phyloP scores from a whole-genome alignment of 148 eudicot species.

The Amaranthus hypochondriacus region DNA sequence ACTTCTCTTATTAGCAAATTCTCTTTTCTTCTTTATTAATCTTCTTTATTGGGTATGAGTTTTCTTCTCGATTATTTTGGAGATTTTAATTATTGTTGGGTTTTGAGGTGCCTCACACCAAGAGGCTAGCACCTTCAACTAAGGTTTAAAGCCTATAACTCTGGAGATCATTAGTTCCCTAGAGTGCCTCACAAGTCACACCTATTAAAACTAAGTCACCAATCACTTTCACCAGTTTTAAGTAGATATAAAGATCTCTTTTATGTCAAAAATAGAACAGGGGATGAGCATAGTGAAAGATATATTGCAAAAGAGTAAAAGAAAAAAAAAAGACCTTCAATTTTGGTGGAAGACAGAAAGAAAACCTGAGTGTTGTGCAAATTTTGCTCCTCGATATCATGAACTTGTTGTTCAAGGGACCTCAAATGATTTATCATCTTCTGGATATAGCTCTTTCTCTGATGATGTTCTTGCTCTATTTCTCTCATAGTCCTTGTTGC shows the following conservation, averaged over 20 bases:
- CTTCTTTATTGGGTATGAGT: too few species aligned
- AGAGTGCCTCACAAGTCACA: too few species aligned
- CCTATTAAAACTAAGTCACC: not conserved
- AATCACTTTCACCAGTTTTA: not conserved
- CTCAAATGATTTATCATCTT: constrained; percentile 41
- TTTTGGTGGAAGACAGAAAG: not conserved
- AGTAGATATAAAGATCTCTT: not conserved
- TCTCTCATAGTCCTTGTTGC: constrained; percentile 58
- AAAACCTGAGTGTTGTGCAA: constrained; percentile 68
- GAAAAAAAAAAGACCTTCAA: not conserved
- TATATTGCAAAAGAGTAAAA: not conserved
- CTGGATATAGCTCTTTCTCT: constrained; percentile 34
- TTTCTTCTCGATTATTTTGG: too few species aligned
- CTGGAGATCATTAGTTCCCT: too few species aligned
- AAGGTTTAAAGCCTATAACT: too few species aligned
- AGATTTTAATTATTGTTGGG: too few species aligned
- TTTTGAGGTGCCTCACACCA: too few species aligned
- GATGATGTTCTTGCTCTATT: constrained; percentile 51
- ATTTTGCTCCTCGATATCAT: constrained; percentile 57
- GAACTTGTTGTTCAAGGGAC: constrained; percentile 53
- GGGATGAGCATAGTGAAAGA: not conserved
- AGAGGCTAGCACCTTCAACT: too few species aligned
- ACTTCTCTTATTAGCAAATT: too few species aligned
- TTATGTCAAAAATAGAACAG: not conserved
- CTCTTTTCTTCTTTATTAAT: too few species aligned